Evolutionary conservation across 2,329 filamentous ascomycete genomes (phyloP).

Genomic region (Colletotrichum sp.): DNA sequence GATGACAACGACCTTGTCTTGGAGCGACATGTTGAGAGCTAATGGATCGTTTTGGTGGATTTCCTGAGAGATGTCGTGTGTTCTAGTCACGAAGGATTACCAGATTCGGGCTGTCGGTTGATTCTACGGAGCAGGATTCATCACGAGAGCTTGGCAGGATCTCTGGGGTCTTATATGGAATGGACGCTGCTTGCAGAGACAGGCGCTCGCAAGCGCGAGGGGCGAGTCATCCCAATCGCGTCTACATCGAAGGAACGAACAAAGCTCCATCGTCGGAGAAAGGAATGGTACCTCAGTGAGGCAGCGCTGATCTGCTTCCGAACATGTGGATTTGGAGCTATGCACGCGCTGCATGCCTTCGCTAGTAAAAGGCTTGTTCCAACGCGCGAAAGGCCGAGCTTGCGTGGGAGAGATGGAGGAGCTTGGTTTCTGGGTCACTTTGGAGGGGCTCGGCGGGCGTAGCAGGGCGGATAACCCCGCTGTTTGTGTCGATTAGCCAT

Average conservation of each 20-base stretch:
- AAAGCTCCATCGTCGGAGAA: neutral
- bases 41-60: neutral
- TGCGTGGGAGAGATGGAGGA: neutral
- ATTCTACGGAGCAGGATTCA: neutral
- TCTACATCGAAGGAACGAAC: neutral
- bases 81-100: neutral
- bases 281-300: neutral
- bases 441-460: neutral
- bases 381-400: constrained; percentile 10
- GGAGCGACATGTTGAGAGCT: constrained; percentile 31
- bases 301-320: neutral
- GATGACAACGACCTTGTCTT: constrained; percentile 52
- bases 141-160: neutral
- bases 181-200: neutral
- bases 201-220: neutral
- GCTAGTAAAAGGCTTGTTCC: neutral
- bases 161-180: neutral
- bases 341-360: neutral
- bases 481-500: neutral
- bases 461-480: neutral
- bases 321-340: neutral
- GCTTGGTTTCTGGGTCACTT: neutral
- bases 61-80: neutral
- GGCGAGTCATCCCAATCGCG: neutral
- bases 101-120: fast-evolving